Conservation (phyloP, 768 basidiomycete genomes). For the Cyathus striatus region DNA sequence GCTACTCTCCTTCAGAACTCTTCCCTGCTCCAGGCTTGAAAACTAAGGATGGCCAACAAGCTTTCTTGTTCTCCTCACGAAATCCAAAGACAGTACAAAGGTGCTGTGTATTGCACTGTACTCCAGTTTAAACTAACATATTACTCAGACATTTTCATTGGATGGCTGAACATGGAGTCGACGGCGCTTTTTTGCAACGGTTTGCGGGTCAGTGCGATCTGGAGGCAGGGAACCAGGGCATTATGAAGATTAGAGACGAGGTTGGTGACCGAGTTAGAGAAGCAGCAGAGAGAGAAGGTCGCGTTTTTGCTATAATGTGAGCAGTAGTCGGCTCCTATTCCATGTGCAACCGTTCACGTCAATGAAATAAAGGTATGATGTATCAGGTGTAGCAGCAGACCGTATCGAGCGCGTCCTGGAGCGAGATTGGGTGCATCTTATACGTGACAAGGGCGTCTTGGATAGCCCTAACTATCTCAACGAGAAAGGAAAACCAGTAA, state of each 20-base stretch:
- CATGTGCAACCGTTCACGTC: slow-evolving; percentile 1
- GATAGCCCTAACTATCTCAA: slow-evolving; percentile 71
- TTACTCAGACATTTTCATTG: slow-evolving; percentile 60
- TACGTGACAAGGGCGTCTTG: slow-evolving; percentile 54
- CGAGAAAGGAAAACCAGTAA: slow-evolving; percentile 65
- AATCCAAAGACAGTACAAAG: slow-evolving; percentile 68
- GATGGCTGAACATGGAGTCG: slow-evolving; percentile 81
- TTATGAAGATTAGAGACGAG: slow-evolving; percentile 65
- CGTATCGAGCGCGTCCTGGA: slow-evolving; percentile 64
- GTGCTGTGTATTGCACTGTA: slow-evolving; percentile 18
- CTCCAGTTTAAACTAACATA: not conserved
- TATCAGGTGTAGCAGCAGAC: slow-evolving; percentile 69
- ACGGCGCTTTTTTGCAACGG: slow-evolving; percentile 79
- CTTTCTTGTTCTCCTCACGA: slow-evolving; percentile 74
- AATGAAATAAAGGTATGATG: slow-evolving; percentile 62
- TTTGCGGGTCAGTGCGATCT: slow-evolving; percentile 68
- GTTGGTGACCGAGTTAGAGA: slow-evolving; percentile 66
- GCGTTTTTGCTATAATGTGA: slow-evolving; percentile 83
- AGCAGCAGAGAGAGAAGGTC: slow-evolving; percentile 74
- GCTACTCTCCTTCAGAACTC: slow-evolving; percentile 66
- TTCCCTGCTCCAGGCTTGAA: slow-evolving; percentile 65
- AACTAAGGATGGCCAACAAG: slow-evolving; percentile 49
- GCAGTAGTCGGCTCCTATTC: slow-evolving; percentile 15
- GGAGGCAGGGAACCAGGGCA: slow-evolving; percentile 46
- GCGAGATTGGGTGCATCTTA: slow-evolving; percentile 70